These are phyloP conservation scores for Lactarius psammicola DNA, from an alignment of 768 basidiomycete species.

Conservation along the genomic window DNA sequence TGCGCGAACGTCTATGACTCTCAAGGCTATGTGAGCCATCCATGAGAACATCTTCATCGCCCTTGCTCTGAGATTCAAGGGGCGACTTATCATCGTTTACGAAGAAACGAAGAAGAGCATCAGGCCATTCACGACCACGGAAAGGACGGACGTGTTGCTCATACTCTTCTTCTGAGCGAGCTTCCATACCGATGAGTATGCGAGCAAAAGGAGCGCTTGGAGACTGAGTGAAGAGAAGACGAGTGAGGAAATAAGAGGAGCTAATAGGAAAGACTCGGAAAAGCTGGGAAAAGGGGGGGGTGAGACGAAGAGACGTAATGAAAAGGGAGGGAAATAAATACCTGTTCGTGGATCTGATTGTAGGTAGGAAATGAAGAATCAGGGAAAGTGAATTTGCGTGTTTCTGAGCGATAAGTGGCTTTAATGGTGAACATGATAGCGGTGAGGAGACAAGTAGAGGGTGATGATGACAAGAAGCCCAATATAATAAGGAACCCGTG, in stretches of 20 bases:
- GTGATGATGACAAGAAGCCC: constrained; percentile 4
- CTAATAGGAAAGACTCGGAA: constrained; percentile 66
- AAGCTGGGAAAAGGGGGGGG: constrained; percentile 45
- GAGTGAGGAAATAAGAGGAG: constrained; percentile 59
- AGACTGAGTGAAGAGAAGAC: constrained; percentile 63
- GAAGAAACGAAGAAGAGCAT: constrained; percentile 60
- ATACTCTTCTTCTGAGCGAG: constrained; percentile 60
- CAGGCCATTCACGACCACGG: constrained; percentile 51
- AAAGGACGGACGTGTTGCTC: constrained; percentile 48
- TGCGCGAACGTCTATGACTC: constrained; percentile 4
- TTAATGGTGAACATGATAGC: constrained; percentile 71
- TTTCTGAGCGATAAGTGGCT: constrained; percentile 70
- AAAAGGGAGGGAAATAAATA: constrained; percentile 32
- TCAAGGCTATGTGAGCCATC: not conserved
- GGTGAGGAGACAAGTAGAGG: constrained; percentile 33
- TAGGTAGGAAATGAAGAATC: constrained; percentile 61
- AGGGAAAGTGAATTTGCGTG: constrained; percentile 61
- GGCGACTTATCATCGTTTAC: constrained; percentile 55
- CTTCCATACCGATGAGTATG: constrained; percentile 61
- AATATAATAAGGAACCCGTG: not conserved
- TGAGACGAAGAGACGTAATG: constrained; percentile 6
- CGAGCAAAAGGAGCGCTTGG: constrained; percentile 51
- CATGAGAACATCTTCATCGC: constrained; percentile 7
- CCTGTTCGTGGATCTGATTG: constrained; percentile 60
- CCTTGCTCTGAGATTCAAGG: constrained; percentile 12